phyloP scores from a whole-genome alignment of 129 eudicot species.

The Smallanthus sonchifolius region DNA sequence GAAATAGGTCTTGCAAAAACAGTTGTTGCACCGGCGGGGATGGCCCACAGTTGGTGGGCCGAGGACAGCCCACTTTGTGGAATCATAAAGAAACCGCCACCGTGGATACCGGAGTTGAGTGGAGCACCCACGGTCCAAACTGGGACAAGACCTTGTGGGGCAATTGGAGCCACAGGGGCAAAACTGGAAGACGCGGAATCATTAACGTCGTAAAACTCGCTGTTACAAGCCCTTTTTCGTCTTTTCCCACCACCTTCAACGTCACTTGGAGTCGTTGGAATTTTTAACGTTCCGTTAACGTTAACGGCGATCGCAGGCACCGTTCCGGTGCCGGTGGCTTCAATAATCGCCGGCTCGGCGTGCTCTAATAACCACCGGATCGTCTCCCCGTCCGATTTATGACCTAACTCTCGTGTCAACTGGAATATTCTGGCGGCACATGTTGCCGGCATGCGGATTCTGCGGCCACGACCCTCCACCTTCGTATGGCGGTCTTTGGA shows the following conservation, averaged over 20 bases:
- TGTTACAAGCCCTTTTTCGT: conserved; percentile 49
- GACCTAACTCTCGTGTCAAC: conserved; percentile 72
- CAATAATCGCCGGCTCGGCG: conserved; percentile 78
- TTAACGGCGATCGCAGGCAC: conserved; percentile 85
- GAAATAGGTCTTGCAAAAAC: conserved; percentile 18
- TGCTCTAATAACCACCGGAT: conserved; percentile 77
- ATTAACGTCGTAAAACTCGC: conserved; percentile 57
- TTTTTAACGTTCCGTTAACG: conserved; percentile 72
- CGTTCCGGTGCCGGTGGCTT: conserved; percentile 89
- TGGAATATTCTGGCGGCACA: conserved; percentile 86
- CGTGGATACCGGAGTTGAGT: too few species aligned
- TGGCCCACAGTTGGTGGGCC: conserved; percentile 69
- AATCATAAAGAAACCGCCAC: conserved; percentile 22
- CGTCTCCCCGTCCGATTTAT: conserved; percentile 85
- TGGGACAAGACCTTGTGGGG: conserved; percentile 62
- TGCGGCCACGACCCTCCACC: conserved; percentile 93
- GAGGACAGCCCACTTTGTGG: conserved; percentile 30
- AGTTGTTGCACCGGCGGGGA: conserved; percentile 59
- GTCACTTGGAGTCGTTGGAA: conserved; percentile 48
- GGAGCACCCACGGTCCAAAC: conserved; percentile 39
- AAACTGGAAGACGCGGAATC: conserved; percentile 41
- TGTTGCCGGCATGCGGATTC: conserved; percentile 85
- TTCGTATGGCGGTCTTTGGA: conserved; percentile 83
- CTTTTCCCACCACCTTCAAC: conserved; percentile 23
- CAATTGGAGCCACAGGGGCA: conserved; percentile 65